phyloP scores from a whole-genome alignment of 495 filamentous ascomycete species.

The Elaphomyces granulatus region DNA sequence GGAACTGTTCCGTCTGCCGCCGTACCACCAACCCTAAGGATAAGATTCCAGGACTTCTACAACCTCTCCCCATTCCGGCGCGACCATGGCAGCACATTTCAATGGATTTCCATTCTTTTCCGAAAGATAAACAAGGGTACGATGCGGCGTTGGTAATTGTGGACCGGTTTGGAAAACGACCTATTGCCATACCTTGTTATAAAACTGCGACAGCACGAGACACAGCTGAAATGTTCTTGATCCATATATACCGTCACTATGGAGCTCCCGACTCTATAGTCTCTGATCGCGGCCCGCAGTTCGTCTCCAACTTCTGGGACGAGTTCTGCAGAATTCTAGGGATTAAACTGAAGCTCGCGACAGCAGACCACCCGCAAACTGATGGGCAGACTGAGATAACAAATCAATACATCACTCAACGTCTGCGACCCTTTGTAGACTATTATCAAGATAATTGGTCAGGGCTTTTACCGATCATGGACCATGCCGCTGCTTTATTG shows the following conservation, averaged over 20 bases:
- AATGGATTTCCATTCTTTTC: conserved; percentile 8
- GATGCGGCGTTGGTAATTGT: conserved; percentile 4
- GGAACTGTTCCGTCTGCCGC: background rate
- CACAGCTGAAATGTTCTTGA: background rate
- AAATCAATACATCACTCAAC: conserved; percentile 2
- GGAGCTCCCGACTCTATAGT: too few relatives aligned
- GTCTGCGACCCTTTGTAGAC: conserved; percentile 2
- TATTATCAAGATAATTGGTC: conserved; percentile 5
- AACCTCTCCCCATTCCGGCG: conserved; percentile 10
- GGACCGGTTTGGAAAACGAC: conserved; percentile 6
- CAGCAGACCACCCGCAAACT: conserved; percentile 10
- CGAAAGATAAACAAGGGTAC: background rate
- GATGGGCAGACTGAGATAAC: conserved; percentile 6
- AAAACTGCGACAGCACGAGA: conserved; percentile 4
- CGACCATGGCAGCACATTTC: conserved; percentile 11
- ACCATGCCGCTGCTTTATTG: background rate
- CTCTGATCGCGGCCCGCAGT: conserved; percentile 11
- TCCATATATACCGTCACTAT: too few relatives aligned
- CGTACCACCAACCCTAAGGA: background rate
- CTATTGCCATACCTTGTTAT: conserved; percentile 5
- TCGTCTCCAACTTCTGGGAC: conserved; percentile 7
- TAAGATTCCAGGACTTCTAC: conserved; percentile 6
- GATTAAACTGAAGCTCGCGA: conserved; percentile 10
- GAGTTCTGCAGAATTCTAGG: conserved; percentile 7
- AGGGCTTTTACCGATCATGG: conserved; percentile 1